Evolutionary conservation across 2,329 filamentous ascomycete genomes (phyloP).

Genomic region (Hypoxylon sp.): DNA sequence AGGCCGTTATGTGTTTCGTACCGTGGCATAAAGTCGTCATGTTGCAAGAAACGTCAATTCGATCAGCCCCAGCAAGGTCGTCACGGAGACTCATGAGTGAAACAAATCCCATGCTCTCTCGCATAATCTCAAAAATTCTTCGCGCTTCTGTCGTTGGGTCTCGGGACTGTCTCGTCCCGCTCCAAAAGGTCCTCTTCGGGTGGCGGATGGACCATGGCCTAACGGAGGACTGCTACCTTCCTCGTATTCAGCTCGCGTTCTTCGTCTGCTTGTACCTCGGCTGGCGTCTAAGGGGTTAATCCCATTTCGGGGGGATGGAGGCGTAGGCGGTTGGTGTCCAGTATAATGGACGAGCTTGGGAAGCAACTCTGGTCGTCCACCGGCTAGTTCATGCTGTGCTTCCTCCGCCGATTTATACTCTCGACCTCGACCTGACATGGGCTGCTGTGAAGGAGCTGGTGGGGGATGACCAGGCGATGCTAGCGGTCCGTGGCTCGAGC

Average conservation of each 20-base stretch:
- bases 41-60: constrained; percentile 39
- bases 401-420: constrained; percentile 98
- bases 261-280: constrained; percentile 77
- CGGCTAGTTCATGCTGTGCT: constrained; percentile 89
- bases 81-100: constrained; percentile 76
- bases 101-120: constrained; percentile 96
- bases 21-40: constrained; percentile 43
- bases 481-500: constrained; percentile 76
- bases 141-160: constrained; percentile 86
- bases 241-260: constrained; percentile 91
- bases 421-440: constrained; percentile 75
- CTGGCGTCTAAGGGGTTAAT: constrained; percentile 62
- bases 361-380: constrained; percentile 91
- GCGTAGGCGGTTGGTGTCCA: constrained; percentile 92
- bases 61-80: constrained; percentile 25
- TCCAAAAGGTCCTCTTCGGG: constrained; percentile 79
- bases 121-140: constrained; percentile 90
- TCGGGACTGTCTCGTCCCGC: constrained; percentile 87
- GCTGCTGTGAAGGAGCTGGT: constrained; percentile 63
- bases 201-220: constrained; percentile 77
- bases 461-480: constrained; percentile 83
- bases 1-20: constrained; percentile 41
- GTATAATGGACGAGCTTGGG: constrained; percentile 97
- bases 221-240: constrained; percentile 87
- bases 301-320: constrained; percentile 81